Base-by-base conservation (phyloP, 306 rosid species). In the Cercis canadensis region DNA sequence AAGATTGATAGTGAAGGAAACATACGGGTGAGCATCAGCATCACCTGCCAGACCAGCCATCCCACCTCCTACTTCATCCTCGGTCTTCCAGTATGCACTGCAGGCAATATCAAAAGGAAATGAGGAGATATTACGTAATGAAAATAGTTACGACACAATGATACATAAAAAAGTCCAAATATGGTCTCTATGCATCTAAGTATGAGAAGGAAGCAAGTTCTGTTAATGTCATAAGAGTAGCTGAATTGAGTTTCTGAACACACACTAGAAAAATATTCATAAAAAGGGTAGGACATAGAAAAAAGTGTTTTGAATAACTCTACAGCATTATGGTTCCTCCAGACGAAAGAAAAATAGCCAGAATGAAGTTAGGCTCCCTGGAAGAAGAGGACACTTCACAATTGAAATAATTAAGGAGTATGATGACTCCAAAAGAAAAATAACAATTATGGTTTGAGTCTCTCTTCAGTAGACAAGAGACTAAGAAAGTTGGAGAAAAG, bases 11-110 rank as follows among this genome's bases (percentile, higher is more conserved):
- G 91, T 90, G 81, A 92, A 87, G 46, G 95, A 89, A 52, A 90
- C 98, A 24, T 92, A 92, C 0, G 98, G 96, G 77, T 92, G 86
- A 19, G 88, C 43, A 76, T 92, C 96, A 0, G 86, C 73, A 17
- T 90, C 98, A 47, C 96, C 96, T 59, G 75, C 92, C 50, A 92
- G 86, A 70, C 89, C 96, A 83, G 83, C 96, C 76, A 92, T 77
- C 57, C 80, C 96, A 65, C 83, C 92, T 57, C 90, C 98, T 0
- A 72, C 86, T 37, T 92, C 98, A 58, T 92, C 96, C 15, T 92
- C 96, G 0, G 73, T 53, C 82, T 86, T 92, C 98, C 98, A 92
- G 75, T 75, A 90, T 54, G 87, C 79, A 80, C 96, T 92, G 95
- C 77, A 72, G 24, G 6, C 58, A 65, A 40, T 60, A 77, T 44